A percentile compares a stretch with the other conserved stretches of the same genome.
These are phyloP conservation scores for Erodium maritimum DNA, from an alignment of 345 rosid species.

Conservation along the genomic window DNA sequence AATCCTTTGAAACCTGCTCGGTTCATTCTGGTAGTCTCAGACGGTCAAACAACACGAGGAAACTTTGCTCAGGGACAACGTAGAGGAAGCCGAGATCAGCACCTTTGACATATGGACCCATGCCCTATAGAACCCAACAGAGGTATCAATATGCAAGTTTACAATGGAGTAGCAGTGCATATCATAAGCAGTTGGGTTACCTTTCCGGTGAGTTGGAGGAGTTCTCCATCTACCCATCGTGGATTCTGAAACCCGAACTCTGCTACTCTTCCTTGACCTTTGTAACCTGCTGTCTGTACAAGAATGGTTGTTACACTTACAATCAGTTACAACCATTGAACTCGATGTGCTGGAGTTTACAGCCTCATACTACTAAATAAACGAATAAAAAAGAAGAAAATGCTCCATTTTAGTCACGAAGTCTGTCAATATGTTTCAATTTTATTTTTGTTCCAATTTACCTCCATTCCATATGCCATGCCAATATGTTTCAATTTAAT, in stretches of 20 bases:
- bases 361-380: not conserved
- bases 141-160: not conserved
- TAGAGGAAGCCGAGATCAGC: constrained; percentile 91
- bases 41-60: constrained; percentile 82
- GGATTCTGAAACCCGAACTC: not conserved
- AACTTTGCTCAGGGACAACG: constrained; percentile 75
- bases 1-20: too few species aligned
- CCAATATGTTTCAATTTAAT: too few species aligned
- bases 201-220: constrained; percentile 1
- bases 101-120: constrained; percentile 67
- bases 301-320: not conserved
- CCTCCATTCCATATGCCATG: too few species aligned
- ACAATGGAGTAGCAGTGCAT: too few species aligned
- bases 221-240: constrained; percentile 1
- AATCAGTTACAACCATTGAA: not conserved
- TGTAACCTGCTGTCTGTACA: not conserved
- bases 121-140: constrained; percentile 35
- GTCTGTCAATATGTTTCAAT: too few species aligned
- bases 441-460: too few species aligned
- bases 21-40: constrained; percentile 58
- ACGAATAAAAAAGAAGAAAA: too few species aligned
- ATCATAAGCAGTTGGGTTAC: not conserved
- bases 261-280: constrained; percentile 2
- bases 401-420: too few species aligned
- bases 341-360: not conserved